phyloP scores from a whole-genome alignment of 352 stramenopile genomes.

The Peronospora destructor region DNA sequence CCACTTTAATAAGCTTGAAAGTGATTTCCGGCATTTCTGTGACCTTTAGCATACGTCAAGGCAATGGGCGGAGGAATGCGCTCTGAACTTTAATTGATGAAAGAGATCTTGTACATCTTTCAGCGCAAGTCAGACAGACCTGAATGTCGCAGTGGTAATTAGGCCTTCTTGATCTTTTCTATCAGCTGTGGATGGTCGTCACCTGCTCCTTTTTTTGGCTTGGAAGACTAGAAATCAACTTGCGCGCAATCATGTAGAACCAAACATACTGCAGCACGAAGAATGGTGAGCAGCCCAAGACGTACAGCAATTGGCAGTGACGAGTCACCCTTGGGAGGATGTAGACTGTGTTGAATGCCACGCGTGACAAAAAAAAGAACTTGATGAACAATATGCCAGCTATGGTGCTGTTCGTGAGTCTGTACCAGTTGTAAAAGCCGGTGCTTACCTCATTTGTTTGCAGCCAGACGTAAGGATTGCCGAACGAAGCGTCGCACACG shows the following conservation, averaged over 20 bases:
- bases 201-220: neutral
- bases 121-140: no score
- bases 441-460: slow-evolving; percentile 80
- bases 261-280: slow-evolving; percentile 70
- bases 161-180: no score
- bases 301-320: slow-evolving; percentile 47
- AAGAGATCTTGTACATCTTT: no score
- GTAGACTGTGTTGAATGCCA: slow-evolving; percentile 64
- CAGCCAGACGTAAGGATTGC: slow-evolving; percentile 78
- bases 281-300: slow-evolving; percentile 50
- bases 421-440: slow-evolving; percentile 78
- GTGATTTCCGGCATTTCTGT: no score
- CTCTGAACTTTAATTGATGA: no score
- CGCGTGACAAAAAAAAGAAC: slow-evolving; percentile 64
- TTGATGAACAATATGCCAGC: slow-evolving; percentile 49
- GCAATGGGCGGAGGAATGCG: no score
- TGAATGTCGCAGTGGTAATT: no score
- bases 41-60: no score
- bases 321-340: slow-evolving; percentile 41
- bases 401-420: slow-evolving; percentile 49
- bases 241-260: slow-evolving; percentile 68
- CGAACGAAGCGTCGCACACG: slow-evolving; percentile 41
- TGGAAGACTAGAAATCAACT: slow-evolving; percentile 24
- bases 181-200: no score
- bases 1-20: no score